phyloP scores from a whole-genome alignment of 345 rosid genomes.

The Triadica sebifera region DNA sequence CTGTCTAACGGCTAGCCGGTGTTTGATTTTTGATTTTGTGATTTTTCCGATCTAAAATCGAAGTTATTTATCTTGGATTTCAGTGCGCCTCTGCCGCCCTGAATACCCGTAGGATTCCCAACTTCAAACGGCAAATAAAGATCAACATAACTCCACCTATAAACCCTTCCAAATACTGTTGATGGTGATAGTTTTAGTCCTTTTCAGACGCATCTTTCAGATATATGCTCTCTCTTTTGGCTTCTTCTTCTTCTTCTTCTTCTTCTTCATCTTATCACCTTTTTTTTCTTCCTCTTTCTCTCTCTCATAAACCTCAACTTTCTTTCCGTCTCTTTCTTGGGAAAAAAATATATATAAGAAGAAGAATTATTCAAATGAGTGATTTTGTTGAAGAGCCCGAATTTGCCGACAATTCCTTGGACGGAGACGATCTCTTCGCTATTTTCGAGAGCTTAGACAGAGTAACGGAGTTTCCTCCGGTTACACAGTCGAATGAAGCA shows the following conservation, averaged over 20 bases:
- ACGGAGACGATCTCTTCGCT: constrained; percentile 70
- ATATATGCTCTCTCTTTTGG: constrained; percentile 39
- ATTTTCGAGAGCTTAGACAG: constrained; percentile 73
- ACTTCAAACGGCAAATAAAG: neutral
- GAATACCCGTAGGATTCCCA: constrained; percentile 10
- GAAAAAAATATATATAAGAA: neutral
- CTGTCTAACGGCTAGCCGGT: neutral
- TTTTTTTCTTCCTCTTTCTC: no score
- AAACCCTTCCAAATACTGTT: neutral
- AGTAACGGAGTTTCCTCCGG: constrained; percentile 50
- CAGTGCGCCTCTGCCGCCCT: constrained; percentile 17
- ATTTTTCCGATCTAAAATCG: neutral
- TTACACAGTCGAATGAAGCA: constrained; percentile 36
- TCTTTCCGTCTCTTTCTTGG: constrained; percentile 7
- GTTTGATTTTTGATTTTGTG: neutral
- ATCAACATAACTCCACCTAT: neutral
- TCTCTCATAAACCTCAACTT: neutral
- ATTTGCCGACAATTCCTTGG: constrained; percentile 47
- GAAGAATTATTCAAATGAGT: no score
- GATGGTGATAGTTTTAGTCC: constrained; percentile 71
- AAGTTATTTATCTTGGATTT: constrained; percentile 1
- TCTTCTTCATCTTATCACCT: no score
- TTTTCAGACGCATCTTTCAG: constrained; percentile 38
- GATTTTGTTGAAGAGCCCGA: constrained; percentile 53
- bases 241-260: constrained; percentile 10